phyloP scores from a whole-genome alignment of 2,329 filamentous ascomycete genomes.

The Mollisia scopiformis region DNA sequence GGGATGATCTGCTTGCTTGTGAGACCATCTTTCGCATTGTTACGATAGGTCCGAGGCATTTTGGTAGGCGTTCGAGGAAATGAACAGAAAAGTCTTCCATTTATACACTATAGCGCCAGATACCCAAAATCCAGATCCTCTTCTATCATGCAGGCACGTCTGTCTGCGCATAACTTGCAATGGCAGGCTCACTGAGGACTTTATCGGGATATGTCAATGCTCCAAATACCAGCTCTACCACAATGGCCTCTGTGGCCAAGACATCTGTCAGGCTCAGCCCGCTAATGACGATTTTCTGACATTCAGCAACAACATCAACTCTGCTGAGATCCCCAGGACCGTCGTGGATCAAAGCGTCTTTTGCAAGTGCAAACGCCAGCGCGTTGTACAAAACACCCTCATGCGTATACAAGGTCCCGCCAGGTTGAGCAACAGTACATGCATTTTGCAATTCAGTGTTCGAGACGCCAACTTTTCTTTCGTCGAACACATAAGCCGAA shows the following conservation, averaged over 20 bases:
- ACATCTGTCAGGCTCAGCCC: constrained; percentile 2
- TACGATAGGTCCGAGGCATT: neutral
- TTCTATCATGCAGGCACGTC: neutral
- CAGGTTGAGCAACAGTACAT: constrained; percentile 35
- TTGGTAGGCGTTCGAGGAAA: neutral
- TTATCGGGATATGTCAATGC: neutral
- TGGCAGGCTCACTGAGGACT: constrained; percentile 5
- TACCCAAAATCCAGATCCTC: constrained; percentile 5
- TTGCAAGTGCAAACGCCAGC: constrained; percentile 45
- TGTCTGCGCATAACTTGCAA: constrained; percentile 5
- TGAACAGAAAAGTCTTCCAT: neutral
- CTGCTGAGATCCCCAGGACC: constrained; percentile 42
- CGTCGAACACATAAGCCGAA: constrained; percentile 42
- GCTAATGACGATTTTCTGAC: constrained; percentile 2
- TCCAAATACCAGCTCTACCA: neutral
- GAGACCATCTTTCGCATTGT: neutral
- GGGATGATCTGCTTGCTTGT: neutral
- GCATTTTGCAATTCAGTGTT: constrained; percentile 52
- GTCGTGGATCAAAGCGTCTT: constrained; percentile 52
- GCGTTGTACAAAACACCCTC: constrained; percentile 53
- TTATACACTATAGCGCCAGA: neutral
- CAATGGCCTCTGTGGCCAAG: neutral
- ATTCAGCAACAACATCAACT: constrained; percentile 2
- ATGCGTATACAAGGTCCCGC: constrained; percentile 38
- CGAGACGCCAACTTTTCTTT: constrained; percentile 46